Conservation (phyloP, 2,329 filamentous ascomycete species). For the Pseudomassariella vexata region DNA sequence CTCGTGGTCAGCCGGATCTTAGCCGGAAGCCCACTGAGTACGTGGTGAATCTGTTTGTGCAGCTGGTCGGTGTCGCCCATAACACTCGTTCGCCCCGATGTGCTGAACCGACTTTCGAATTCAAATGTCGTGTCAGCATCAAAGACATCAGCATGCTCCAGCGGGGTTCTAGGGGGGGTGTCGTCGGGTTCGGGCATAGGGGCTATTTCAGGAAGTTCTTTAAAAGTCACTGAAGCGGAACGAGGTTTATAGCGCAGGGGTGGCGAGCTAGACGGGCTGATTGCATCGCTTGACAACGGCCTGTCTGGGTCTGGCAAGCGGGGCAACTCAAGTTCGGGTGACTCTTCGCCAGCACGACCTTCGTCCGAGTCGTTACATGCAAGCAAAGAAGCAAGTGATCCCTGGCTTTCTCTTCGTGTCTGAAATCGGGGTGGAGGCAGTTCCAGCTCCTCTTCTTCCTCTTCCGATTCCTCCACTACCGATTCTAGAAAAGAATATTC, state of each 20-base stretch:
- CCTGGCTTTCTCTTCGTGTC: constrained; percentile 16
- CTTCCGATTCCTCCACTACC: constrained; percentile 23
- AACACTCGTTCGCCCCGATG: constrained; percentile 27
- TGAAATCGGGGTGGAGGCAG: constrained; percentile 19
- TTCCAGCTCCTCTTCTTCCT: constrained; percentile 14
- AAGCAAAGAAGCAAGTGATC: constrained; percentile 30
- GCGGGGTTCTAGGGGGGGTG: constrained; percentile 34
- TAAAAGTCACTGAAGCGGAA: constrained; percentile 35
- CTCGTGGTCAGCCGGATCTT: constrained; percentile 68
- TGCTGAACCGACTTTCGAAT: constrained; percentile 24
- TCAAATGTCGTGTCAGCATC: constrained; percentile 38
- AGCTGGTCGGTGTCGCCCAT: constrained; percentile 58
- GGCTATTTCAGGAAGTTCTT: constrained; percentile 38
- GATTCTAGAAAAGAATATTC: constrained; percentile 24
- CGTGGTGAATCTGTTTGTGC: constrained; percentile 73
- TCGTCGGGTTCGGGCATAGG: constrained; percentile 33
- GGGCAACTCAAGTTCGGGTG: constrained; percentile 35
- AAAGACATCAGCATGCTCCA: constrained; percentile 39
- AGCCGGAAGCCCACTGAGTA: constrained; percentile 71
- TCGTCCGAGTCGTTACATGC: constrained; percentile 36
- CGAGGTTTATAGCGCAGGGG: constrained; percentile 31
- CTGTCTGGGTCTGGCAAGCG: constrained; percentile 24
- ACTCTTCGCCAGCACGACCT: constrained; percentile 31
- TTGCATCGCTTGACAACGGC: constrained; percentile 27
- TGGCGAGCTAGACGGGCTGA: constrained; percentile 45